These are phyloP conservation scores for Trichosporon asahii DNA, from an alignment of 1,284 basidiomycete species.

Conservation along the genomic window DNA sequence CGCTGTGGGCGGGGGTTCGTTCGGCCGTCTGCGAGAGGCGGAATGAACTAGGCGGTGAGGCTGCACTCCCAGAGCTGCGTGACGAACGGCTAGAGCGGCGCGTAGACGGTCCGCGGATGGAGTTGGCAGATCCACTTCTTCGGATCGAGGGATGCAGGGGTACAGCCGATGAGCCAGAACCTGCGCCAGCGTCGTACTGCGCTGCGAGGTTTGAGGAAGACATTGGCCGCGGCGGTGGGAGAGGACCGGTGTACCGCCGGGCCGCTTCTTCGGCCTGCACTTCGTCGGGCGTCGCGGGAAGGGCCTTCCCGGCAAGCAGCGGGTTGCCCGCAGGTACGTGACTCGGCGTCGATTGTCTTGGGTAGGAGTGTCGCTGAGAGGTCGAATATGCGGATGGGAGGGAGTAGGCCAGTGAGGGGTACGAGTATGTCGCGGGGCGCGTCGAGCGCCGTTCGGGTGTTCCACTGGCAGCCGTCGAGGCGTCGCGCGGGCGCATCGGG, in stretches of 20 bases:
- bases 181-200: background rate
- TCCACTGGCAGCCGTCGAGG: background rate
- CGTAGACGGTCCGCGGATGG: background rate
- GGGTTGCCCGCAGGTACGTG: background rate
- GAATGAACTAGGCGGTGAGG: background rate
- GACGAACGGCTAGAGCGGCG: background rate
- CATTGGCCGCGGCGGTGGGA: background rate
- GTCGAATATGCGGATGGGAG: background rate
- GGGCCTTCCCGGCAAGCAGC: background rate
- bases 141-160: background rate
- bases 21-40: background rate
- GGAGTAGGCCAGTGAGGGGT: background rate
- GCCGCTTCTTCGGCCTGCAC: background rate
- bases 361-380: background rate
- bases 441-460: background rate
- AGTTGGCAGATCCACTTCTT: background rate
- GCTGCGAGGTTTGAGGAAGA: background rate
- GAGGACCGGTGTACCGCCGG: background rate
- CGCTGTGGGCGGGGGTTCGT: background rate
- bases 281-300: constrained; percentile 1
- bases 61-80: background rate
- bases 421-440: background rate
- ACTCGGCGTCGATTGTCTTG: background rate
- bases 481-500: constrained; percentile 1
- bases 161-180: background rate